A percentile compares a stretch with the other conserved stretches of the same genome.
phyloP scores from a whole-genome alignment of 2,329 filamentous ascomycete species.

The Parascedosporium putredinis region DNA sequence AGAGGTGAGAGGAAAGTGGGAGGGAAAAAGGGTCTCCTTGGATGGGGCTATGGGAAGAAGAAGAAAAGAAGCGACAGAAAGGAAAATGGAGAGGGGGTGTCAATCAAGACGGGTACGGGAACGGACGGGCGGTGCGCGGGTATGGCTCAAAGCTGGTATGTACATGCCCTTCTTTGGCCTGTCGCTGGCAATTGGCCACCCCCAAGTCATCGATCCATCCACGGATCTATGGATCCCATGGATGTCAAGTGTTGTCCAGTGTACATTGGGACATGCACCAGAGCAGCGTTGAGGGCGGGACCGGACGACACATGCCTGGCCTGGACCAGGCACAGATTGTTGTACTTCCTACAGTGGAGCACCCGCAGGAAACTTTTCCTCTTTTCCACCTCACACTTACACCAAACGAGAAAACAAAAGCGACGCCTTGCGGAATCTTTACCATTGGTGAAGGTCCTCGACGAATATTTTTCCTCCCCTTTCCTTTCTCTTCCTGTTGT shows the following conservation, averaged over 20 bases:
- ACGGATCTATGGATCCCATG: too few relatives aligned
- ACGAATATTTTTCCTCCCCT: too few relatives aligned
- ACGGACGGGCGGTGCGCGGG: too few relatives aligned
- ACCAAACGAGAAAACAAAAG: conserved; percentile 3
- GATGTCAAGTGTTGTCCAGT: not conserved
- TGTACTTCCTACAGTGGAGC: conserved; percentile 8
- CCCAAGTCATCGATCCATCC: too few relatives aligned
- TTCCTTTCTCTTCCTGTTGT: not conserved
- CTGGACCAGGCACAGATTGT: conserved; percentile 1
- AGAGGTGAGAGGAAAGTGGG: not conserved
- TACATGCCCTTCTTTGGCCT: too few relatives aligned
- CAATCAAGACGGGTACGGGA: too few relatives aligned
- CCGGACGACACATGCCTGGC: not conserved
- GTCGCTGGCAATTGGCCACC: too few relatives aligned
- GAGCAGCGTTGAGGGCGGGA: too few relatives aligned
- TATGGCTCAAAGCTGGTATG: not conserved
- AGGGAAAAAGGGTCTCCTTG: too few relatives aligned
- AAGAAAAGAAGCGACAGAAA: too few relatives aligned
- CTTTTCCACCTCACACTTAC: conserved; percentile 5
- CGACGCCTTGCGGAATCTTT: conserved; percentile 2
- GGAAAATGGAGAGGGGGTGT: too few relatives aligned
- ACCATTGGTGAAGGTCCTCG: not conserved
- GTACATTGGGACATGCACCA: conserved; percentile 4
- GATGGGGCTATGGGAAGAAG: too few relatives aligned
- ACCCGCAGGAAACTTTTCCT: conserved; percentile 1